A percentile compares a stretch with the other conserved stretches of the same genome.
Evolutionary conservation across 441 rosid genomes (phyloP).

Genomic region (Croton laevigatus): DNA sequence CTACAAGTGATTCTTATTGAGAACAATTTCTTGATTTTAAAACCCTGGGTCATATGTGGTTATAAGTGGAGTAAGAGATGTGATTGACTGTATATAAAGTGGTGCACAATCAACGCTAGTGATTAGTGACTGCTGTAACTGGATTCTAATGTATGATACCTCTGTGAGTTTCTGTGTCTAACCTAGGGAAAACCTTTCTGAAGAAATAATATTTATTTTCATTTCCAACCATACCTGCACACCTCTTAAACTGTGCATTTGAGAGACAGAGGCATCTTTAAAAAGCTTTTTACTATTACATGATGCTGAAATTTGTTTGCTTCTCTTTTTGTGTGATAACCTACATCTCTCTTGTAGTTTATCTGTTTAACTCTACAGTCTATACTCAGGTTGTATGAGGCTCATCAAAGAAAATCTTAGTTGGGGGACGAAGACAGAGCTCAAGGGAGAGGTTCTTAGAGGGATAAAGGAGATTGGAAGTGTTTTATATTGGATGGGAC

Average conservation of each 20-base stretch:
- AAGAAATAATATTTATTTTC: neutral
- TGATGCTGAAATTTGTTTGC: neutral
- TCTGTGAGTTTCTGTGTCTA: neutral
- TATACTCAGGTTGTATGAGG: conserved; percentile 83
- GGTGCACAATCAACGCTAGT: neutral
- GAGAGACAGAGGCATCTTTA: too few relatives aligned
- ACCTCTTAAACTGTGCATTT: neutral
- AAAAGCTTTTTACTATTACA: neutral
- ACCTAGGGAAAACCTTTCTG: neutral
- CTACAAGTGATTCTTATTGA: neutral
- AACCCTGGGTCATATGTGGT: neutral
- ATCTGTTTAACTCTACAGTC: conserved; percentile 15
- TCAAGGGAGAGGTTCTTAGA: conserved; percentile 86
- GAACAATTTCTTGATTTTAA: neutral
- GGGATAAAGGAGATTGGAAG: conserved; percentile 99
- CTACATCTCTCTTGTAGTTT: conserved; percentile 11
- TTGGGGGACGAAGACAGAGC: conserved; percentile 90
- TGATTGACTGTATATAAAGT: neutral
- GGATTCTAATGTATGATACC: neutral
- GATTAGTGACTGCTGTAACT: neutral
- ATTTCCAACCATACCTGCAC: neutral
- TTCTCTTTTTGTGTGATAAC: conserved; percentile 5
- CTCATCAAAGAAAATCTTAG: conserved; percentile 87
- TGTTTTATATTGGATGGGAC: conserved; percentile 90
- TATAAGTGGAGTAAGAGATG: neutral